Evolutionary conservation across 257 asterid species (phyloP), one percentile per base, ranked within the genome.

Genomic region (Nicotiana knightiana): DNA sequence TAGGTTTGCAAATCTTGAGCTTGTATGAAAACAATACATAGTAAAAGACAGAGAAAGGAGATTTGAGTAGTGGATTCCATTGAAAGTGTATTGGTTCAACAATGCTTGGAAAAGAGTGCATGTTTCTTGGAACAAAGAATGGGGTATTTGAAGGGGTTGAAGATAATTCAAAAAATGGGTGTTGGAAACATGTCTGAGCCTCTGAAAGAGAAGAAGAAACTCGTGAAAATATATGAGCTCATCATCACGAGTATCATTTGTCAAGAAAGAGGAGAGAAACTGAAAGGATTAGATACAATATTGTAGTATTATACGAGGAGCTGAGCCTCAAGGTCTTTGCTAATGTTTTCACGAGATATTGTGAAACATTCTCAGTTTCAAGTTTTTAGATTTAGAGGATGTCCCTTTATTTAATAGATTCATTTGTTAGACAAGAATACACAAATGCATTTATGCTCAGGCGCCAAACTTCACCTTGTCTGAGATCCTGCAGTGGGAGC

Each of bases 231-330:
- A 80, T 80, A 85, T 86, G 97, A 89, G 97, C 97, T 90, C 90
- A 87, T 80, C 90, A 83, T 96, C 97, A 93, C 99, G 98, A 90
- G 98, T 87, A 86, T 94, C 91, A 81, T 84, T 73, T 32, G 73
- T 66, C 11, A 4, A 65, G 46, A 28, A 17, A 26, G 8, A 63
- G n/a, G 68, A 26, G 18, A 70, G 54, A 70, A 70, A 6, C 17
- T 26, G 33, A 70, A 55, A 67, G 59, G 6, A 0, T 51, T 2
- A 54, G 61, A 55, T 5, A 13, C 58, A 13, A 4, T 53, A n/a
- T 21, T 17, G 28, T 58, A 18, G 63, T 58, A n/a, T 18, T 18
- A 58, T 17, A 58, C 1, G 64, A 6, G 62, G 62, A 73, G 79
- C 79, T 73, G 13, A 28, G 30, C 30, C 30, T 28, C 1, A 73